These are phyloP conservation scores for Paecilomyces variotii DNA, from an alignment of 2,329 filamentous ascomycete genomes.

Conservation along the genomic window DNA sequence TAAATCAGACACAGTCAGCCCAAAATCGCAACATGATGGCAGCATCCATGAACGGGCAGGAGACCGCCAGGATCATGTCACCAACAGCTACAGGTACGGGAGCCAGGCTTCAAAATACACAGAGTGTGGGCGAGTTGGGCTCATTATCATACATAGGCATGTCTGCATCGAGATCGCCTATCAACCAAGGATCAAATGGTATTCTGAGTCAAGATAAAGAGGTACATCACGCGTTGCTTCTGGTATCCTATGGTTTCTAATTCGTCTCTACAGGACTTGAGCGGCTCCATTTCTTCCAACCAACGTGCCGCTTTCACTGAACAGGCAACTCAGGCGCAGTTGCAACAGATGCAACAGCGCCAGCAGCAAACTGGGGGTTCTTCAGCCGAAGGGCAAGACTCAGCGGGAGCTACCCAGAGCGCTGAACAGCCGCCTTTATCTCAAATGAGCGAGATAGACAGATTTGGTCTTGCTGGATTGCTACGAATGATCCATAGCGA, in stretches of 20 bases:
- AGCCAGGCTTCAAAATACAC: conserved; percentile 15
- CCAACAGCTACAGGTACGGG: conserved; percentile 20
- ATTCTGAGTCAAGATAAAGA: conserved; percentile 37
- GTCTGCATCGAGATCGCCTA: conserved; percentile 33
- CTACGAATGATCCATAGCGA: conserved; percentile 49
- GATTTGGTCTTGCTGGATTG: conserved; percentile 53
- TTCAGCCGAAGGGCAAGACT: conserved; percentile 26
- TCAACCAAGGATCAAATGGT: conserved; percentile 36
- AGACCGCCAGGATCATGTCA: conserved; percentile 27
- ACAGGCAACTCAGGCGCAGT: conserved; percentile 19
- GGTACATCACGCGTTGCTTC: conserved; percentile 15
- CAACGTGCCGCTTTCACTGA: conserved; percentile 27
- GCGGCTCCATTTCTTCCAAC: conserved; percentile 9
- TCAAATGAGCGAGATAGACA: conserved; percentile 54
- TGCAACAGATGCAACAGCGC: conserved; percentile 22
- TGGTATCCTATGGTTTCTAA: not conserved
- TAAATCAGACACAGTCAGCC: conserved; percentile 32
- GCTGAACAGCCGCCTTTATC: conserved; percentile 36
- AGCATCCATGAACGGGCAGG: conserved; percentile 30
- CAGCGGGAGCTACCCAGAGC: conserved; percentile 22
- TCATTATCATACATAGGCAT: conserved; percentile 19
- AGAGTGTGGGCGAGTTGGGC: not conserved
- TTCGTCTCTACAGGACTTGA: not conserved
- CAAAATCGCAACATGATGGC: conserved; percentile 24
- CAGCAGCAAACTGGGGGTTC: conserved; percentile 23